Conservation (phyloP, 768 basidiomycete genomes). For the Nidularia sp. region DNA sequence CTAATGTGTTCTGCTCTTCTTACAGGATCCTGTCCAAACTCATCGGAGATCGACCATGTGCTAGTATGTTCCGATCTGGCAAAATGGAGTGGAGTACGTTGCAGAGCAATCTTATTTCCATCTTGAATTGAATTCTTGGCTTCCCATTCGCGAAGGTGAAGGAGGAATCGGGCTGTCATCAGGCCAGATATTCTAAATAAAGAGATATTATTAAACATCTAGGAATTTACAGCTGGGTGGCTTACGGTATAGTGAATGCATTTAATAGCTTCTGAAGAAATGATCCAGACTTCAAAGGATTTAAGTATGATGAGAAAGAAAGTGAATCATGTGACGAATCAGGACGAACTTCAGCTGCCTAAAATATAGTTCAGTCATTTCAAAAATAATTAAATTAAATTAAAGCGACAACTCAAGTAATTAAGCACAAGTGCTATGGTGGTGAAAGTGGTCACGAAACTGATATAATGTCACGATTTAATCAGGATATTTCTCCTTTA, state of each 20-base stretch:
- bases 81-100: not conserved
- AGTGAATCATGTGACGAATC: not conserved
- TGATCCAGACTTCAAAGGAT: not conserved
- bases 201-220: not conserved
- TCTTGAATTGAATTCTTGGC: not conserved
- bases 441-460: not conserved
- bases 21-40: not conserved
- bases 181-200: slow-evolving; percentile 12
- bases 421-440: not conserved
- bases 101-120: not conserved
- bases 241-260: not conserved
- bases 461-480: not conserved
- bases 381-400: not conserved
- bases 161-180: slow-evolving; percentile 16
- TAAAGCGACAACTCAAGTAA: not conserved
- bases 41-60: not conserved
- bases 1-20: too few relatives aligned
- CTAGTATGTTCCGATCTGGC: not conserved
- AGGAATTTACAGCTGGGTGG: not conserved
- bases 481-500: not conserved
- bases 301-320: not conserved
- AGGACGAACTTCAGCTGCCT: not conserved
- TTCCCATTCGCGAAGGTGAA: slow-evolving; percentile 13
- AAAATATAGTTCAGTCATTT: not conserved
- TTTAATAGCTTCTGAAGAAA: not conserved